A percentile compares a stretch with the other conserved stretches of the same genome.
Conservation (phyloP, 805 yeast species). For the Candida piceae region DNA sequence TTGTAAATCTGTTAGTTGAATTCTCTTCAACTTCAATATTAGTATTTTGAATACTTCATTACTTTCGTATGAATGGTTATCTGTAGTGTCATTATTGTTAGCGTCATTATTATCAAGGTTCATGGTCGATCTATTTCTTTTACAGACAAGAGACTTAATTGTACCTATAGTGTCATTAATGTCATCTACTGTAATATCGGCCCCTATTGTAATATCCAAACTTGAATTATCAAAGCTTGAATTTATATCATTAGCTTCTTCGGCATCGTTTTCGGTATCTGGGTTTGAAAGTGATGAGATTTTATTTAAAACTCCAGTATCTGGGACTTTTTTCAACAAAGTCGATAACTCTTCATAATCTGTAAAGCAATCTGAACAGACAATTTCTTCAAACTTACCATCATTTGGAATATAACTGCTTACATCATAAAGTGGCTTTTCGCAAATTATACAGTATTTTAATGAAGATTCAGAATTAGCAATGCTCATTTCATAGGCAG, state of each 20-base stretch:
- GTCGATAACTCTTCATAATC: conserved; percentile 27
- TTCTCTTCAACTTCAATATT: conserved; percentile 4
- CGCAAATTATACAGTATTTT: conserved; percentile 63
- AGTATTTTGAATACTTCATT: conserved; percentile 1
- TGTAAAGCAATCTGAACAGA: conserved; percentile 57
- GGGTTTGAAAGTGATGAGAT: too few species aligned
- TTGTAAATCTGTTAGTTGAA: conserved; percentile 5
- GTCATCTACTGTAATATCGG: conserved; percentile 1
- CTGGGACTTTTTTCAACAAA: conserved; percentile 10
- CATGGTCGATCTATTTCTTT: too few species aligned
- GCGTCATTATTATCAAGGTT: not conserved
- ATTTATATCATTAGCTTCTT: not conserved
- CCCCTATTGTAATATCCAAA: not conserved
- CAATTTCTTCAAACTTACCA: conserved; percentile 42
- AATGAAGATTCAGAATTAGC: conserved; percentile 26
- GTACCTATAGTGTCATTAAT: conserved; percentile 2
- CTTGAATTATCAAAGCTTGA: not conserved
- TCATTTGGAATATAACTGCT: conserved; percentile 33
- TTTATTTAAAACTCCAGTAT: not conserved
- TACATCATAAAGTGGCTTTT: conserved; percentile 61
- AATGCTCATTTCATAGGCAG: not conserved
- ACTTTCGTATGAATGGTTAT: not conserved
- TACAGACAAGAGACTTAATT: conserved; percentile 1
- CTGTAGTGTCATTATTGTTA: not conserved
- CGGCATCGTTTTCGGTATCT: conserved; percentile 1